Conservation (phyloP, 495 filamentous ascomycete species). For the Jackrogersella multiformis region DNA sequence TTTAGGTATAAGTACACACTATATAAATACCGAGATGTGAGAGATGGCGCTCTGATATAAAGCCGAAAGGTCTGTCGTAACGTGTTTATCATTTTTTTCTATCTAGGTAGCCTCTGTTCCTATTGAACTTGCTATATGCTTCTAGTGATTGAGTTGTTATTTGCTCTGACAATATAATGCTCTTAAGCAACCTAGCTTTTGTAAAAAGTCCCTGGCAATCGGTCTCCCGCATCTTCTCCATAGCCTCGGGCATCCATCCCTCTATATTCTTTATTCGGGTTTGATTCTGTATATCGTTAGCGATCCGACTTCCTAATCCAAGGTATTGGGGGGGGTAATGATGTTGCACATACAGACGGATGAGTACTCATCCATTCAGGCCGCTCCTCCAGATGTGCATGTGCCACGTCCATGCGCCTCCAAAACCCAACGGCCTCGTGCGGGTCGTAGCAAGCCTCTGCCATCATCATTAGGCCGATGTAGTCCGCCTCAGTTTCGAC, state of each 20-base stretch:
- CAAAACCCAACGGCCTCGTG: conserved; percentile 76
- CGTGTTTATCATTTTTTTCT: too few relatives aligned
- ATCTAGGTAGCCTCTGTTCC: too few relatives aligned
- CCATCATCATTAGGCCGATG: conserved; percentile 81
- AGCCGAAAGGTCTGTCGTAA: too few relatives aligned
- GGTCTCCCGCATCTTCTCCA: conserved; percentile 61
- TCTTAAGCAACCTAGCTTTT: conserved; percentile 51
- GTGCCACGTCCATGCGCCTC: conserved; percentile 75
- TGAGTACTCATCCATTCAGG: conserved; percentile 90
- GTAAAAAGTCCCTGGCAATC: conserved; percentile 56
- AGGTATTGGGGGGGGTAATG: not conserved
- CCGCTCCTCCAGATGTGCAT: conserved; percentile 62
- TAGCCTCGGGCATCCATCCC: conserved; percentile 70
- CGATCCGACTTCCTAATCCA: not conserved
- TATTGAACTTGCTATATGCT: too few relatives aligned
- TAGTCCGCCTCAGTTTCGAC: conserved; percentile 80
- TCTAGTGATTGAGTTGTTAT: conserved; percentile 24
- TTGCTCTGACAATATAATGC: conserved; percentile 41
- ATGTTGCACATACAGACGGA: conserved; percentile 68
- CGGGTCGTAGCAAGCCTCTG: conserved; percentile 73
- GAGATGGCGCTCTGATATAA: too few relatives aligned
- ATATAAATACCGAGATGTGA: too few relatives aligned
- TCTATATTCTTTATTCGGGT: conserved; percentile 76
- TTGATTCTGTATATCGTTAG: conserved; percentile 59
- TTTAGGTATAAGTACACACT: too few relatives aligned